Conservation (phyloP, 768 basidiomycete species). For the Kockovaella imperatae region DNA sequence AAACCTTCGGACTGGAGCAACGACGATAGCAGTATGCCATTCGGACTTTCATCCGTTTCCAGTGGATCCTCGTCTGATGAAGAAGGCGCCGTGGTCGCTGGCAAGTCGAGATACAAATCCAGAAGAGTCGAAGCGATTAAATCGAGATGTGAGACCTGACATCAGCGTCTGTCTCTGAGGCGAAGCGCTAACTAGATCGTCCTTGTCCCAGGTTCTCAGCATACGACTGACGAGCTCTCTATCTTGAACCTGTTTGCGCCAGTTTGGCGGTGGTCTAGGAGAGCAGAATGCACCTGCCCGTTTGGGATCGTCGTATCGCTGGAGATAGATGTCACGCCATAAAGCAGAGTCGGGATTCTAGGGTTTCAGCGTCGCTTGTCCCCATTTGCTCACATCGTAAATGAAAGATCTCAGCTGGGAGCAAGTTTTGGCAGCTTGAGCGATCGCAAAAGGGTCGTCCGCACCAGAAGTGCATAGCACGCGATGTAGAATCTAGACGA, state of each 20-base stretch:
- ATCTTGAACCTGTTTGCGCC: constrained; percentile 28
- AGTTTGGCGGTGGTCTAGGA: constrained; percentile 12
- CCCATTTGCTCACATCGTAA: constrained; percentile 27
- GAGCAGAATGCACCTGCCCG: constrained; percentile 5
- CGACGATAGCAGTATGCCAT: constrained; percentile 11
- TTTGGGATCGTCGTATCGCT: constrained; percentile 35
- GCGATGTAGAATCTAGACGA: constrained; percentile 28
- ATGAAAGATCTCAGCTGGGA: constrained; percentile 27
- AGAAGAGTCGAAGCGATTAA: constrained; percentile 17
- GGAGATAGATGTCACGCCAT: constrained; percentile 33
- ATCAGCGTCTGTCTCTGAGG: not conserved
- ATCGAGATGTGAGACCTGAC: constrained; percentile 20
- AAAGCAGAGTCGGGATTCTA: constrained; percentile 33
- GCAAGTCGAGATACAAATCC: constrained; percentile 21
- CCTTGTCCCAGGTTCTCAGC: constrained; percentile 19
- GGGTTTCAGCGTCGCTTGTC: not conserved
- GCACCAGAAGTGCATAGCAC: constrained; percentile 24
- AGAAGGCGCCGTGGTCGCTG: constrained; percentile 1
- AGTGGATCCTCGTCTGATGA: constrained; percentile 1
- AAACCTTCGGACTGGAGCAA: constrained; percentile 21
- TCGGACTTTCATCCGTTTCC: constrained; percentile 10
- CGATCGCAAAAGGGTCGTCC: constrained; percentile 12
- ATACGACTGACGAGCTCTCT: constrained; percentile 25
- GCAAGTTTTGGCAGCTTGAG: constrained; percentile 29
- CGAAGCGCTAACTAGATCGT: constrained; percentile 18